These are phyloP conservation scores for Cicer judaicum DNA, from an alignment of 306 rosid genomes.

Conservation along the genomic window DNA sequence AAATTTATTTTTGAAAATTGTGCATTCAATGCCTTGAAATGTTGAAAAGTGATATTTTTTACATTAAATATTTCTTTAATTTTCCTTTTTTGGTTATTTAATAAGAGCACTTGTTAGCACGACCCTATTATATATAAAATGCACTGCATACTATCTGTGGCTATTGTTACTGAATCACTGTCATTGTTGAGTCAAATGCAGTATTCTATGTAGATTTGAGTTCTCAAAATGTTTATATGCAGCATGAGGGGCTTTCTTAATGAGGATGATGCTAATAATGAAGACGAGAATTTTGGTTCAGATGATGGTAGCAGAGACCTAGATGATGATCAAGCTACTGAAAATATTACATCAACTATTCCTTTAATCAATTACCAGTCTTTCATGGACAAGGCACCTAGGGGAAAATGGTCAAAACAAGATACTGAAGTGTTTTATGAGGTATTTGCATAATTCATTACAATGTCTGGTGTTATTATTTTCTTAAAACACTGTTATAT, in stretches of 20 bases:
- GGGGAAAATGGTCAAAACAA: constrained; percentile 77
- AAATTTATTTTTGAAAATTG: no score
- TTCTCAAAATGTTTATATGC: constrained; percentile 48
- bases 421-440: constrained; percentile 81
- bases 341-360: constrained; percentile 45
- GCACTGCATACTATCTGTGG: constrained; percentile 27
- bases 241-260: constrained; percentile 52
- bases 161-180: constrained; percentile 4
- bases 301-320: constrained; percentile 59
- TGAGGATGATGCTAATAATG: constrained; percentile 50
- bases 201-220: constrained; percentile 19
- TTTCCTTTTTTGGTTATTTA: no score
- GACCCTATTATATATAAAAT: constrained; percentile 3
- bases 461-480: constrained; percentile 17
- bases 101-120: no score
- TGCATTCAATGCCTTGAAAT: no score
- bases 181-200: constrained; percentile 21
- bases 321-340: constrained; percentile 57
- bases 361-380: constrained; percentile 68
- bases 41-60: no score
- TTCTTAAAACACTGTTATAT: constrained; percentile 16
- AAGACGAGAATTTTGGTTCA: constrained; percentile 54
- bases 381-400: constrained; percentile 73
- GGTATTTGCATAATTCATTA: constrained; percentile 52
- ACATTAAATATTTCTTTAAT: no score